Percentiles rank a stretch among this genome's conserved stretches.
These are phyloP conservation scores for Purpureocillium lavendulum DNA, from an alignment of 2,329 filamentous ascomycete species.

Conservation along the genomic window DNA sequence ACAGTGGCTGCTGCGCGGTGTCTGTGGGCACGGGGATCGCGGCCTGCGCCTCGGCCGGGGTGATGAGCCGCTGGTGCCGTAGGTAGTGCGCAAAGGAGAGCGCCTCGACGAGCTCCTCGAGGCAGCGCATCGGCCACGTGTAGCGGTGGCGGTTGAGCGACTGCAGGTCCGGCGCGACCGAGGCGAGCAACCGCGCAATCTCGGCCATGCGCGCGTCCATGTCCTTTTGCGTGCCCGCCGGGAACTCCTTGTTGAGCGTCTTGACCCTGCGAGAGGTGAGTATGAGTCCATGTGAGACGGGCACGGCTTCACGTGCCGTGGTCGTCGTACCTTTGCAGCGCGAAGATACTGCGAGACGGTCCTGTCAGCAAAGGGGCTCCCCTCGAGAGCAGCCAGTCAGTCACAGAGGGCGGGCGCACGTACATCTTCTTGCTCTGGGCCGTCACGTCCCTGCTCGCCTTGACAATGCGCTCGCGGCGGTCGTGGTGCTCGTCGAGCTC, in stretches of 20 bases:
- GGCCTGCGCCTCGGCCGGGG: slow-evolving; percentile 49
- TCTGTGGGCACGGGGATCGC: slow-evolving; percentile 39
- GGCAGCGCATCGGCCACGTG: slow-evolving; percentile 67
- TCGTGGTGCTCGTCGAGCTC: slow-evolving; percentile 95
- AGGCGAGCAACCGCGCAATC: slow-evolving; percentile 60
- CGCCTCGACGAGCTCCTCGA: slow-evolving; percentile 93
- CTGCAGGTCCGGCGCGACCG: slow-evolving; percentile 64
- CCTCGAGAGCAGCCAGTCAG: neutral
- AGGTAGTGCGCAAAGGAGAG: slow-evolving; percentile 86
- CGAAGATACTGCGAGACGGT: slow-evolving; percentile 23
- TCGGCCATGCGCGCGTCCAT: slow-evolving; percentile 60
- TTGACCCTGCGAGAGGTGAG: slow-evolving; percentile 48
- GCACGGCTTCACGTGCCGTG: neutral
- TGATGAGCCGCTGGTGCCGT: slow-evolving; percentile 64
- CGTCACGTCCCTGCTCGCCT: slow-evolving; percentile 86
- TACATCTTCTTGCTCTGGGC: slow-evolving; percentile 96
- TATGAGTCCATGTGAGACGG: neutral
- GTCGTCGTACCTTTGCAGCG: slow-evolving; percentile 26
- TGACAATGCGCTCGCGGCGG: slow-evolving; percentile 80
- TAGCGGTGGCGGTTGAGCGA: slow-evolving; percentile 80
- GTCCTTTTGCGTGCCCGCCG: slow-evolving; percentile 60
- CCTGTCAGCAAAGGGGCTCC: neutral
- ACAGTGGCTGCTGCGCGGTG: slow-evolving; percentile 45
- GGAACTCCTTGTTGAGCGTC: slow-evolving; percentile 52
- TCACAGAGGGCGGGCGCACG: slow-evolving; percentile 12